Evolutionary conservation across 495 filamentous ascomycete species (phyloP).

Genomic region (Aspergillus egyptiacus): DNA sequence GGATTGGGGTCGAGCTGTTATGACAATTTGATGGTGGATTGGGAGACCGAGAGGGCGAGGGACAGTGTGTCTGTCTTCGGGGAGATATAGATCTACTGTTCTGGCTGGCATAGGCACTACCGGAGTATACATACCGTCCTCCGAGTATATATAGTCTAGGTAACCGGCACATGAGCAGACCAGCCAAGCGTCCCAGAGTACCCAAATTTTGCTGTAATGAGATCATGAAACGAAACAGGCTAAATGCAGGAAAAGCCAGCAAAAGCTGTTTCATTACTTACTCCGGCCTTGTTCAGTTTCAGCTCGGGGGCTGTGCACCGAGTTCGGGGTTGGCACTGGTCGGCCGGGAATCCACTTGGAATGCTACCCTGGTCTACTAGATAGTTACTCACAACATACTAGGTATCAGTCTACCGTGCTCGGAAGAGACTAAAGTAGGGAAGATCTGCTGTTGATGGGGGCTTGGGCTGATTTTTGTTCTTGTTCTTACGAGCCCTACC

Average conservation of each 20-base stretch:
- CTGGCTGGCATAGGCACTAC: not conserved
- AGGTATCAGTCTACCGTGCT: too few relatives aligned
- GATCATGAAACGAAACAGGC: not conserved
- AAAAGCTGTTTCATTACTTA: not conserved
- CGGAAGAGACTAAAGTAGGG: too few relatives aligned
- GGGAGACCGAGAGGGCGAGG: conserved; percentile 22
- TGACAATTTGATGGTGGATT: conserved; percentile 44
- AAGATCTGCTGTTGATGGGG: not conserved
- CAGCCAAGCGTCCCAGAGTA: not conserved
- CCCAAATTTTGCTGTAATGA: not conserved
- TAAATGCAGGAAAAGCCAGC: not conserved
- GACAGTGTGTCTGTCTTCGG: conserved; percentile 31
- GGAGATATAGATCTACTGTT: conserved; percentile 23
- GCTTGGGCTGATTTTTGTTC: not conserved
- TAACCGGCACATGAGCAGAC: not conserved
- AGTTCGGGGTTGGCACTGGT: not conserved
- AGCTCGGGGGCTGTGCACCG: conserved; percentile 9
- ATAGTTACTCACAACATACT: too few relatives aligned
- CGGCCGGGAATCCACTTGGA: not conserved
- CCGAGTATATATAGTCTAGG: not conserved
- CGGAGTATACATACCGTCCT: not conserved
- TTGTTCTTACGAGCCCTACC: too few relatives aligned
- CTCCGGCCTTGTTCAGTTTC: not conserved
- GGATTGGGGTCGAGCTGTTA: conserved; percentile 50
- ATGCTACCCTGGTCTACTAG: not conserved